A percentile compares a stretch with the other conserved stretches of the same genome.
phyloP scores from a whole-genome alignment of 2,329 filamentous ascomycete species.

The Aspergillus alliaceus region DNA sequence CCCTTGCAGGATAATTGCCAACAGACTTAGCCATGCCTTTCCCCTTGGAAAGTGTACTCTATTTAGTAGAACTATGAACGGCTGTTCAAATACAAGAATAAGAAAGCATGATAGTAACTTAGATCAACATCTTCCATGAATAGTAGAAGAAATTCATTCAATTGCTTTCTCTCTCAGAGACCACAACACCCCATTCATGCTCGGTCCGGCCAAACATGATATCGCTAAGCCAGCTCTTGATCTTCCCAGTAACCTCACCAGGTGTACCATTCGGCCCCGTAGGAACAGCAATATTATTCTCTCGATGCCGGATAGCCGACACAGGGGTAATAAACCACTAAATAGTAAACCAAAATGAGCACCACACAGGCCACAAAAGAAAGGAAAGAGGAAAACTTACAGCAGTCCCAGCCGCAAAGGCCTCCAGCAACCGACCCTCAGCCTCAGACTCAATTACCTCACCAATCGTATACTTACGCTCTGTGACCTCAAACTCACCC shows the following conservation, averaged over 20 bases:
- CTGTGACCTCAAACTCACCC: conserved; percentile 74
- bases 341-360: not conserved
- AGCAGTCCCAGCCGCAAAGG: conserved; percentile 82
- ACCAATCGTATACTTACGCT: conserved; percentile 75
- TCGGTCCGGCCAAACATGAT: conserved; percentile 13
- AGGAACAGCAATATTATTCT: conserved; percentile 1
- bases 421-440: conserved; percentile 73
- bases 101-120: no score
- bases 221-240: conserved; percentile 13
- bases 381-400: not conserved
- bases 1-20: no score
- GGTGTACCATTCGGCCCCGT: not conserved
- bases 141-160: no score
- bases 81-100: no score
- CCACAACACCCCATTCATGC: conserved; percentile 9
- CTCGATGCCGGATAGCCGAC: conserved; percentile 6
- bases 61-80: no score
- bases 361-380: no score
- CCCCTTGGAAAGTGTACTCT: no score
- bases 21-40: no score
- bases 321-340: conserved; percentile 12
- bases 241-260: conserved; percentile 6
- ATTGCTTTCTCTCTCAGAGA: conserved; percentile 4
- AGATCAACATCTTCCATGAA: no score
- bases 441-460: conserved; percentile 68